Base-by-base conservation (phyloP, 225 moss, liverwort and hornwort genomes). In the Polytrichum formosum region DNA sequence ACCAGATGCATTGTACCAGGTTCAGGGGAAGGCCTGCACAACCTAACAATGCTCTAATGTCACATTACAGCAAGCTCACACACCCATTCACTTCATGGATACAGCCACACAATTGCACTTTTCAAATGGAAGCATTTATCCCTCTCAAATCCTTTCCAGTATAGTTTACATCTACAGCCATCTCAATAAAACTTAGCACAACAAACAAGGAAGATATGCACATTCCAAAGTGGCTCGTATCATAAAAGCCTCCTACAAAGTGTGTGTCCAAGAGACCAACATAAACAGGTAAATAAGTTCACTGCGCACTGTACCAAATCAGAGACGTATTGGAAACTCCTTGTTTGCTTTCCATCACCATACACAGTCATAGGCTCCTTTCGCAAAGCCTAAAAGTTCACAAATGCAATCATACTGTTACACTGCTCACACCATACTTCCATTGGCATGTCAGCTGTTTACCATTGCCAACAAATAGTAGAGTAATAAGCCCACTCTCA, bases 351-450 rank as follows among this genome's bases (percentile, higher is more conserved):
- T 68, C 83, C 83, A 60, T 84, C 77, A 62, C 83, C 83, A 33
- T 84, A 84, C 7, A 84, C 83, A 65, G 83, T 84, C 83, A 84
- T 84, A 18, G 83, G 80, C 69, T 77, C 77, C 72, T 80, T 84
- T 66, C 83, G 76, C 30, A 84, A 35, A 6, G 83, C 74, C 83
- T 84, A 69, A 7, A 54, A 29, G 33, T 22, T 22, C 30, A 13
- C 16, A 30, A 53, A 23, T 26, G 4, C 28, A 23, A 22, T 9
- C 21, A 58, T 22, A 58, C 58, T 7, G 23, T 58, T 58, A 58
- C 21, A 58, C 6, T n/a, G 0, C 20, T 58, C 6, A 0, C 58
- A 58, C 56, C 5, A 22, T n/a, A 3, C 7, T 58, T 6, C 23
- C 21, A 58, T 6, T 23, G 0, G 6, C 58, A 58, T 58, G 9